Base-by-base conservation (phyloP, 139 green algal genomes). In the Asterochloris sp. region DNA sequence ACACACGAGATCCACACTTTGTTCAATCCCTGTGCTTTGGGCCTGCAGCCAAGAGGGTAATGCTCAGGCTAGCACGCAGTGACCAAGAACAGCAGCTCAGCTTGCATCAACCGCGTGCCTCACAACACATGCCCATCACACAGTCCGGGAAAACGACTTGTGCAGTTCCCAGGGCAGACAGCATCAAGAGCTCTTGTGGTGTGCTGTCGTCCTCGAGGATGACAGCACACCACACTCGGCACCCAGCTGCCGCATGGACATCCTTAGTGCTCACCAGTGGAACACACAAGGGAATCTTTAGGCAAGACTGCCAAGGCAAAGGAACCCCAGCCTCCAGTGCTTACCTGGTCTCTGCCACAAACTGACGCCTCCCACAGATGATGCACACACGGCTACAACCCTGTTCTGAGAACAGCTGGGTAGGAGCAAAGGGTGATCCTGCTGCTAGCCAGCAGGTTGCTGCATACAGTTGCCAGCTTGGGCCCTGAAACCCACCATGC, bases 21-120 rank as follows among this genome's bases (percentile, higher is more conserved):
- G 73, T 0, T 93, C 89, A 84, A 94, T 97, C 79, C 90, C 92
- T 82, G 92, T 94, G 91, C 96, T 91, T 90, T 96, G 88, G 87
- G 89, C 95, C 89, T 85, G 76, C 60, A 54, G n/a, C n/a, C 29
- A 38, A 69, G 76, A 14, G 16, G 16, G 14, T 24, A 16, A 14
- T n/a, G n/a, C n/a, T n/a, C 17, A 23, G 4, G 9, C 19, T 9
- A 8, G 17, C 66, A 71, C 19, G 19, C 17, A 21, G 21, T 21
- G 21, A 71, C 21, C 6, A 71, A 71, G 17, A 71, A 2, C 17
- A 26, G 66, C 66, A 13, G 66, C 66, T 71, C 66, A 21, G 21
- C 6, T 13, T 23, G 66, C 17, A 71, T 9, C 21, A 71, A 8
- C 4, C 8, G 21, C 1, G 17, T 10, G 66, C 8, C 21, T 13